These are phyloP conservation scores for Sclerotinia subarctica DNA, from an alignment of 2,329 filamentous ascomycete species.

Conservation along the genomic window DNA sequence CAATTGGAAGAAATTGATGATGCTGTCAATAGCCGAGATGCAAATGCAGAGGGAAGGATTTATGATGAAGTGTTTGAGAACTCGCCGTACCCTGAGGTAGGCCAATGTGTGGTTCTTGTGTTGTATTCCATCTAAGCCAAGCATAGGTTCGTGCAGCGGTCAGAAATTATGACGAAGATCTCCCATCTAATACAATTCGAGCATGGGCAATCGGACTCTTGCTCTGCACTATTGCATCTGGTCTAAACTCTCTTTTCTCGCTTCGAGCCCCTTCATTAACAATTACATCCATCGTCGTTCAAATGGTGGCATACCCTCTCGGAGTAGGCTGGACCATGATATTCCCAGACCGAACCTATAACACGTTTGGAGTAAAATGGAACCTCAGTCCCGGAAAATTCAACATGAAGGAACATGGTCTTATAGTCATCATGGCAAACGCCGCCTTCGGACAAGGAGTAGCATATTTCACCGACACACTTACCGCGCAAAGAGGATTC, in stretches of 20 bases:
- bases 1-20: slow-evolving; percentile 26
- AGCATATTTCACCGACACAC: slow-evolving; percentile 69
- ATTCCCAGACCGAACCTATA: slow-evolving; percentile 18
- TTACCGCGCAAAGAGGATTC: slow-evolving; percentile 67
- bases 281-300: slow-evolving; percentile 44
- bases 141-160: slow-evolving; percentile 25
- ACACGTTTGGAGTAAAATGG: slow-evolving; percentile 42
- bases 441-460: slow-evolving; percentile 36
- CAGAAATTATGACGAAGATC: slow-evolving; percentile 52
- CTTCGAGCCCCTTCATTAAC: slow-evolving; percentile 33
- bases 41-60: slow-evolving; percentile 20
- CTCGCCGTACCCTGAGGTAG: slow-evolving; percentile 25
- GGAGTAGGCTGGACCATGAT: slow-evolving; percentile 47
- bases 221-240: slow-evolving; percentile 27
- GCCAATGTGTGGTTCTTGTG: background rate
- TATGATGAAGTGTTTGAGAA: slow-evolving; percentile 28
- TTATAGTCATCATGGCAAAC: slow-evolving; percentile 61
- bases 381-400: slow-evolving; percentile 61
- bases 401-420: slow-evolving; percentile 66
- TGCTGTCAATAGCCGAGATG: slow-evolving; percentile 23
- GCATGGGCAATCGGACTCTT: slow-evolving; percentile 53
- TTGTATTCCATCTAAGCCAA: background rate
- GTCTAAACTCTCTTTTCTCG: slow-evolving; percentile 36
- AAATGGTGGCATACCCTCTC: slow-evolving; percentile 42
- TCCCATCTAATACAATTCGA: slow-evolving; percentile 63